Percentiles rank a stretch among this genome's conserved stretches.
phyloP scores from a whole-genome alignment of 2,329 filamentous ascomycete species.

The Fusarium pininemorale region DNA sequence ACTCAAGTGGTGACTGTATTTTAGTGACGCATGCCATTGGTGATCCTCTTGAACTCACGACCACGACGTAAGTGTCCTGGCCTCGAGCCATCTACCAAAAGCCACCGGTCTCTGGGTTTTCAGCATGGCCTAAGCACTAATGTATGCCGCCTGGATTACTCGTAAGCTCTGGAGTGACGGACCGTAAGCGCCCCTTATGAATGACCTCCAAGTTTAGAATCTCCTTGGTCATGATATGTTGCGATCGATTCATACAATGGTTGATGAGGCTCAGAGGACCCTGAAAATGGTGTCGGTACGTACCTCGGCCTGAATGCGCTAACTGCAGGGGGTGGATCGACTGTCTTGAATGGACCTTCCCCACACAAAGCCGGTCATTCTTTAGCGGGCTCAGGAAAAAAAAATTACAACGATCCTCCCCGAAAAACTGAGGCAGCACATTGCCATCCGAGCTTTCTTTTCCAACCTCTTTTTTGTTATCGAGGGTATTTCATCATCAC shows the following conservation, averaged over 20 bases:
- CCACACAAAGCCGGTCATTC: constrained; percentile 21
- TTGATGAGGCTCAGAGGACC: constrained; percentile 16
- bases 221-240: background rate
- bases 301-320: constrained; percentile 4
- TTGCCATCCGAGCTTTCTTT: constrained; percentile 34
- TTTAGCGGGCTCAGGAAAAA: constrained; percentile 21
- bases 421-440: constrained; percentile 35
- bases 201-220: background rate
- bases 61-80: background rate
- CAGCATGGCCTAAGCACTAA: background rate
- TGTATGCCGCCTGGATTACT: background rate
- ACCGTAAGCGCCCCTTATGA: no score
- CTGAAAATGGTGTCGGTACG: constrained; percentile 13
- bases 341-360: constrained; percentile 18
- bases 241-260: background rate
- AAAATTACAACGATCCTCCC: constrained; percentile 31
- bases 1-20: background rate
- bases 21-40: background rate
- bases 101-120: background rate
- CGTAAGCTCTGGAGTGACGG: no score
- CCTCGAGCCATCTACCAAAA: background rate
- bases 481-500: constrained; percentile 2
- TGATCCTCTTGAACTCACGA: background rate
- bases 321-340: constrained; percentile 29
- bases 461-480: constrained; percentile 29